Base-by-base conservation (phyloP, 2,329 filamentous ascomycete species). In the Pseudogymnoascus sp. region DNA sequence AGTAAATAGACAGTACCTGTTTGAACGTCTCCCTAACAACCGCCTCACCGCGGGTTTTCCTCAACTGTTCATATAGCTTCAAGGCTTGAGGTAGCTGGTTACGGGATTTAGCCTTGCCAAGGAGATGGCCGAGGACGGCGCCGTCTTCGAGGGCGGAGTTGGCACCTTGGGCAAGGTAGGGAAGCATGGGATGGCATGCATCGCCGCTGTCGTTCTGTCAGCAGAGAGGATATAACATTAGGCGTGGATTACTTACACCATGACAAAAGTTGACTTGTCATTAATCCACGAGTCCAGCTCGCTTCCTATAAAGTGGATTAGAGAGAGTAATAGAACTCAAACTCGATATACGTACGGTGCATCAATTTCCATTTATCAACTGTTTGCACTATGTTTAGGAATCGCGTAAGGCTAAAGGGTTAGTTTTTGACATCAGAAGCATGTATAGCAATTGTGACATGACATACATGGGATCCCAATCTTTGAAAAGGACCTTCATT, bases 121-220 rank as follows among this genome's bases (percentile, higher is more conserved):
- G 76, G 63, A 81, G 84, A 40, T 83, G 71, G 0, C 83, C 82
- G 0, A 85, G 74, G 0, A 84, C 81, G 5, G 80, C 81, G 0
- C 78, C 84, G 62, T 86, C 84, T 70, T 86, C 84, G 1, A 86
- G 75, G 5, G 80, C 79, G 82, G 85, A 85, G 2, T 82, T 82
- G 0, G 82, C 82, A 72, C 73, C 79, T 6, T 75, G 78, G 1
- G 83, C 83, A 0, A 86, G 75, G 69, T 89, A 89, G 0, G 86
- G 86, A 0, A 89, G 75, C 0, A 84, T 88, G 0, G 86, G 84
- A 65, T 89, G 85, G 2, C 84, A 84, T 0, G 85, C 83, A 68
- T 89, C 86, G 0, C 86, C 86, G 0, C 41, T 46, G 41, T 0
- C 1, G 26, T n/a, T 26, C 22, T 46, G 41, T 46, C 4, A 88